phyloP scores from a whole-genome alignment of 2,329 filamentous ascomycete species.

The Colletotrichum lupini region DNA sequence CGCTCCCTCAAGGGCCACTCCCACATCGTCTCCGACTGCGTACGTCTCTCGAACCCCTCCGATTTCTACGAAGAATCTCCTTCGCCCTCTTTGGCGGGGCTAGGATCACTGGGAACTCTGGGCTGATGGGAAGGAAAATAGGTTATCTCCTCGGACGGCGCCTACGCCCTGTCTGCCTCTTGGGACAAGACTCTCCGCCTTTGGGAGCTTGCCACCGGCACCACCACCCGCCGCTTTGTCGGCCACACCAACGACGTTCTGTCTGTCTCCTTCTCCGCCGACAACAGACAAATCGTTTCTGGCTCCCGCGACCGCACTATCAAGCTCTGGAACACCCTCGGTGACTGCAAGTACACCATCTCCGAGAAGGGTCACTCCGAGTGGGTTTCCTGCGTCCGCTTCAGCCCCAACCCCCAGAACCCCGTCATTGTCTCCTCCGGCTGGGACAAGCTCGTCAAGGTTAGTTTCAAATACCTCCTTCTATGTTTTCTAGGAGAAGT shows the following conservation, averaged over 20 bases:
- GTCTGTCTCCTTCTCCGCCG: conserved; percentile 99
- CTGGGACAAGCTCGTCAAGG: conserved; percentile 99
- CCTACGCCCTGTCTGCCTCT: conserved; percentile 97
- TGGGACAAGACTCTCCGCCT: conserved; percentile 99
- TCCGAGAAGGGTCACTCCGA: conserved; percentile 99
- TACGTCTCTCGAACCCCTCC: conserved; percentile 65
- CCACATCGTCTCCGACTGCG: conserved; percentile 99
- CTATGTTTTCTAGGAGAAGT: background rate
- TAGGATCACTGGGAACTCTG: conserved; percentile 27
- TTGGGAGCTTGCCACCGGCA: conserved; percentile 98
- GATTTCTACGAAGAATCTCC: conserved; percentile 18
- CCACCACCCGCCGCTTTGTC: conserved; percentile 97
- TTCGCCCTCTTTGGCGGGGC: background rate
- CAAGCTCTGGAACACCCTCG: conserved; percentile 99
- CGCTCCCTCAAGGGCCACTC: conserved; percentile 98
- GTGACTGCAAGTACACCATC: conserved; percentile 99
- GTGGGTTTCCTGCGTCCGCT: conserved; percentile 99
- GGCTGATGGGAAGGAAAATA: conserved; percentile 58
- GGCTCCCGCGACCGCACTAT: conserved; percentile 98
- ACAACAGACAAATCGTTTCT: conserved; percentile 99
- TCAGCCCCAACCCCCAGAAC: conserved; percentile 99
- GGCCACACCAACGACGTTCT: conserved; percentile 99
- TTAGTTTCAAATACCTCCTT: conserved; percentile 63
- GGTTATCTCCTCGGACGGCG: conserved; percentile 99
- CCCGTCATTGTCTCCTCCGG: conserved; percentile 98